Base-by-base conservation (phyloP, 805 yeast species). In the Dipodascopsis uninucleata region DNA sequence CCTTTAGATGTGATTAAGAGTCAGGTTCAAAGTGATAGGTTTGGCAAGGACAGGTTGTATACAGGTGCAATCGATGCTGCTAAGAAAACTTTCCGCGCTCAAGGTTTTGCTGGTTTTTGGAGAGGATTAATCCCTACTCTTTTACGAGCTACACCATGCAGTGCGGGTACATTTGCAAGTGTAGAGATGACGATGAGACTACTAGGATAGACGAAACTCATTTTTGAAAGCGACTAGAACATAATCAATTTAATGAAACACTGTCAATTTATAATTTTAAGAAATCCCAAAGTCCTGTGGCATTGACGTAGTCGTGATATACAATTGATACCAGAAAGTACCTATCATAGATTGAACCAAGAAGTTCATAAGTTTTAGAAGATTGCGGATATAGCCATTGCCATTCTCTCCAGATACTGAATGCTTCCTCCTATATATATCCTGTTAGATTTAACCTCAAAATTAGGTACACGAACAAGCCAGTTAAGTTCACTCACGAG, bases 71-170 rank as follows among this genome's bases (percentile, higher is more conserved):
- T 73, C 10, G 76, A 76, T 46, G 94, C 87, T 20, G 68, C 77
- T 14, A 73, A 62, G 45, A 71, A 72, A 45, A 72, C 86, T 17
- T 73, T 63, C 60, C 64, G 63, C 34, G 70, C 71, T n/a, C 71
- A 72, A 39, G 97, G 97, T 20, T 47, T 78, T 20, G 72, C 73
- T 49, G 95, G 95, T 0, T 84, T 90, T 60, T 85, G 85, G 69
- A 82, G 81, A 67, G 98, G 98, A 1, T 86, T 93, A 61, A 66
- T 79, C 16, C 97, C 97, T 31, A 89, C 97, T 0, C 78, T 93
- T 53, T 70, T 93, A 53, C 81, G 98, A 68, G 97, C 98, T 36
- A 95, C 95, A 3, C 98, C 98, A 0, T 97, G 95, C 7, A 93
- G 93, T 63, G 98, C 96, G 28, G 96, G 95, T 21, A 93, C 98